Evolutionary conservation across 1,284 basidiomycete genomes (phyloP), one percentile per base, ranked within the genome.

Genomic region (Thecaphora thlaspeos): DNA sequence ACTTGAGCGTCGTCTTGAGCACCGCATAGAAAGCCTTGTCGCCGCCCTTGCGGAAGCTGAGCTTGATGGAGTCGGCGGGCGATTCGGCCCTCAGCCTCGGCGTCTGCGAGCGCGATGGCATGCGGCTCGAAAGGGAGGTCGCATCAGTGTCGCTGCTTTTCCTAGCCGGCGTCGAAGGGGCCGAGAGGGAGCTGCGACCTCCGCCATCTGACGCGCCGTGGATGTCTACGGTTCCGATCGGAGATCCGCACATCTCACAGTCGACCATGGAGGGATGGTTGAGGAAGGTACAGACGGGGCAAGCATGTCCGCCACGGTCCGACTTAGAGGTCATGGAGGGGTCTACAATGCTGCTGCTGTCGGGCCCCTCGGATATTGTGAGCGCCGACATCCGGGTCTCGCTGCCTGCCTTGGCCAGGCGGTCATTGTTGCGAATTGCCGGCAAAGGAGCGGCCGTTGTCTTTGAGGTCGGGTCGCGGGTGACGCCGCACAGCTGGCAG

Each of bases 11-110:
- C 17, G 86, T 82, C 78, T 89, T 91, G 42, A 98, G 81, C 7
- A 85, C 82, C 18, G 84, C 81, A 78, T 98, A 97, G 67, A 92
- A 89, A 0, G 84, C 74, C 76, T 88, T 89, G 72, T 89, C 91
- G 0, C 93, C 93, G 5, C 92, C 91, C 73, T 87, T 89, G 32
- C 94, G 83, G 78, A 98, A 97, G 77, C 89, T 91, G 38, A 98
- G 61, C 50, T 70, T 71, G 56, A 72, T 60, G 1, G 53, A 58
- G 24, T 68, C 69, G 40, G 79, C 57, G 83, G 86, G 15, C n/a
- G n/a, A n/a, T 84, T 85, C 15, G 76, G 78, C 10, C 83, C 84
- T 30, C 84, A 82, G 2, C 82, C 80, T 2, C 84, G 87, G 70
- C 83, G 85, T 66, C 82, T 81, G 50, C 30, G 56, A 51, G 43